Evolutionary conservation across 495 filamentous ascomycete species (phyloP).

Genomic region (Xylaria nigripes): DNA sequence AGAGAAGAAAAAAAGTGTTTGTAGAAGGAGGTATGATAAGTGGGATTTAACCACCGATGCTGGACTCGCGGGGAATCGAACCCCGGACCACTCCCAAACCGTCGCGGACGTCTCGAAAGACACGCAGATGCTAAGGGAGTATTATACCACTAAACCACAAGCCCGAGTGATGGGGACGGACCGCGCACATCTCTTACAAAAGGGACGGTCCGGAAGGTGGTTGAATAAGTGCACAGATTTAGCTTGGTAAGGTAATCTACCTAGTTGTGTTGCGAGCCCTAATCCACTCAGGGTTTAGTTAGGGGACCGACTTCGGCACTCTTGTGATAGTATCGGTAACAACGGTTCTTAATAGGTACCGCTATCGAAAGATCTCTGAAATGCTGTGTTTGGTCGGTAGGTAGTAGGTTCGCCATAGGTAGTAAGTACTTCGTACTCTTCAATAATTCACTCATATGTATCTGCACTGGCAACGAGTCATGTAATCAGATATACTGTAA

Average conservation of each 20-base stretch:
- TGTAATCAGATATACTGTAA: no score
- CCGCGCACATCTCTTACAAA: neutral
- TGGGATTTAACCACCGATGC: conserved; percentile 6
- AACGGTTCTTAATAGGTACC: no score
- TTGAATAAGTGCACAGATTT: neutral
- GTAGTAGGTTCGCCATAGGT: no score
- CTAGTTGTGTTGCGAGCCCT: neutral
- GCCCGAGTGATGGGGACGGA: neutral
- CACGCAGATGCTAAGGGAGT: neutral
- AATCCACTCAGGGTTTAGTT: neutral
- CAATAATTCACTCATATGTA: no score
- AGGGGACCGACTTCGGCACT: no score
- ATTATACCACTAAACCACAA: conserved; percentile 10
- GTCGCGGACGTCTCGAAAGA: neutral
- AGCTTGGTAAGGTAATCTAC: no score
- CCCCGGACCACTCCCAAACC: conserved; percentile 46
- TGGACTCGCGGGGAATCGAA: conserved; percentile 50
- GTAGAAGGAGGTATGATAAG: neutral
- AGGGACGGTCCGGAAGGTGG: neutral
- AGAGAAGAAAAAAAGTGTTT: neutral
- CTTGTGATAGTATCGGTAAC: no score
- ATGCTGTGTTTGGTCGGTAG: no score
- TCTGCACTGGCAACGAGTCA: no score
- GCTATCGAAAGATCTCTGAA: no score
- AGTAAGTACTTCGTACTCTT: no score